Base-by-base conservation (phyloP, 148 eudicot genomes). In the Beta vulgaris region DNA sequence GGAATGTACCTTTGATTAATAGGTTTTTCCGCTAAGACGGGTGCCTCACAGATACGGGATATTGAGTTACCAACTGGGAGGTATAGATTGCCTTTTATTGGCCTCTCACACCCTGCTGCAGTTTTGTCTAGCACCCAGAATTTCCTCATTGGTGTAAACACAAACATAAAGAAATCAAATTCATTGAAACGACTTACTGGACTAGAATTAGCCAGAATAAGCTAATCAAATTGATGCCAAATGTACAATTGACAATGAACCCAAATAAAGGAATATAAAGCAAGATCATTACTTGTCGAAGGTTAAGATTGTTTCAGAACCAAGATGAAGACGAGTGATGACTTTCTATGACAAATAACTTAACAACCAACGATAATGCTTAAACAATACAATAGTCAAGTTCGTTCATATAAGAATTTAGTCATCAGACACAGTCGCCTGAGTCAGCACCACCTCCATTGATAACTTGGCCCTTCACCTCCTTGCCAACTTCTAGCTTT, bases 401-500 rank as follows among this genome's bases (percentile, higher is more conserved):
- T 21, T 65, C 48, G 25, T n/a, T n/a, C n/a, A 25, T 10, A 10
- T 37, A 37, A 39, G 25, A 15, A 25, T 26, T n/a, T 9, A 25
- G 51, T 42, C 8, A 14, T 67, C 28, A 28, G 1, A 11, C 21
- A 67, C 21, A 67, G 3, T 67, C 13, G 71, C 35, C 14, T 15
- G 35, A 14, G 26, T 34, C 25, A 63, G 40, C 35, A 67, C 21
- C 15, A 21, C 29, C 51, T 35, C 60, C 73, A 76, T 43, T 43
- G 8, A n/a, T 40, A 57, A n/a, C 40, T 14, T 26, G 31, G 32
- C 23, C 64, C 25, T 25, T 75, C 18, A 25, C 53, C 72, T 57
- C 76, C 35, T 29, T 68, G 34, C 60, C 60, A 31, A 42, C 79
- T 12, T 62, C 74, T 21, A 23, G 61, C 43, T 35, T 28, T 34